These are phyloP conservation scores for Glycine latifolia DNA, from an alignment of 306 rosid species.

Conservation along the genomic window DNA sequence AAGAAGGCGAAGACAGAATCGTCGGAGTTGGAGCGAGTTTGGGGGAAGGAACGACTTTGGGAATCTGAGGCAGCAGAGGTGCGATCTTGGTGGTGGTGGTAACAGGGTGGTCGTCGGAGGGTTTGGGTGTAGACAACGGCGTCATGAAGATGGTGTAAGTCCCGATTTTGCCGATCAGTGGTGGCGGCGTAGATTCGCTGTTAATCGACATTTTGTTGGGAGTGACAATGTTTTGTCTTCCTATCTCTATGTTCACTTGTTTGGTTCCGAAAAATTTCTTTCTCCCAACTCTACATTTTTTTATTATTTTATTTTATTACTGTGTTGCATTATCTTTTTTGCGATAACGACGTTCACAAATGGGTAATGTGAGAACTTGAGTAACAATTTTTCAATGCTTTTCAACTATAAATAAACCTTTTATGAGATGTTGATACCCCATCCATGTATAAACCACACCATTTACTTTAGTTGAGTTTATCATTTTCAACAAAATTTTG, in stretches of 20 bases:
- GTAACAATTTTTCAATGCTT: background rate
- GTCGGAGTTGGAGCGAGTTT: constrained; percentile 48
- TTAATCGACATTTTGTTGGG: constrained; percentile 68
- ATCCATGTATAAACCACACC: background rate
- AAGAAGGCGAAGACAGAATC: constrained; percentile 68
- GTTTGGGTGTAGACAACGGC: constrained; percentile 85
- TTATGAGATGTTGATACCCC: constrained; percentile 10
- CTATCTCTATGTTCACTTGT: constrained; percentile 15
- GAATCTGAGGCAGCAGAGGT: constrained; percentile 86
- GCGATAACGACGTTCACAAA: background rate
- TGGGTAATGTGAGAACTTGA: background rate
- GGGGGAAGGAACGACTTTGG: constrained; percentile 49
- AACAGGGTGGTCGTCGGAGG: constrained; percentile 49
- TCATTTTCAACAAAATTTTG: background rate
- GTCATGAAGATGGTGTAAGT: constrained; percentile 99
- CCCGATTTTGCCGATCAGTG: constrained; percentile 90
- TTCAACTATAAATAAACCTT: background rate
- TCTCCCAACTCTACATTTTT: constrained; percentile 27
- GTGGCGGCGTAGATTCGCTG: constrained; percentile 82
- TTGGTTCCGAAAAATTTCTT: constrained; percentile 34
- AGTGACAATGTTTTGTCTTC: constrained; percentile 33
- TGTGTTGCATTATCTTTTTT: background rate
- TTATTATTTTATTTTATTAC: background rate
- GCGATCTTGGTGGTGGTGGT: constrained; percentile 63
- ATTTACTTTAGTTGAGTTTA: background rate